Evolutionary conservation across 164 flowering plant genomes (phyloP).

Genomic region (Euptelea pleiosperma): DNA sequence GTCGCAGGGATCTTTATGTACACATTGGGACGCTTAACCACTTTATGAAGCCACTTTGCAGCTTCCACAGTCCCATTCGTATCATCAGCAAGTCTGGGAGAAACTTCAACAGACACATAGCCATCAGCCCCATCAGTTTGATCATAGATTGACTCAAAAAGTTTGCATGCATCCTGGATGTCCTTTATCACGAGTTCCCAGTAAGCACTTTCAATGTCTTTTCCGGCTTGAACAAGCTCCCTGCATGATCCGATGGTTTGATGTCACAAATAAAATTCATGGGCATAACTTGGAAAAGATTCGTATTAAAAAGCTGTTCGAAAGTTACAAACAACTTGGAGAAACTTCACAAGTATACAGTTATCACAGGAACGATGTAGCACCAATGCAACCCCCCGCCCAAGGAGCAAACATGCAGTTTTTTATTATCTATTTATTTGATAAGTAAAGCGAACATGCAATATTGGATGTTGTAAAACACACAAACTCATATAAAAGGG

Average conservation of each 20-base stretch:
- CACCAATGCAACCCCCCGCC: no score
- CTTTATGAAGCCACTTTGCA: slow-evolving; percentile 87
- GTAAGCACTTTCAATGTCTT: slow-evolving; percentile 79
- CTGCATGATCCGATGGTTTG: slow-evolving; percentile 37
- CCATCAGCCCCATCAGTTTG: slow-evolving; percentile 91
- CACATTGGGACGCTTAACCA: slow-evolving; percentile 78
- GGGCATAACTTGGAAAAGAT: no score
- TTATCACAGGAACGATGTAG: no score
- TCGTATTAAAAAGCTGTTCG: no score
- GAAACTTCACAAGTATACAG: no score
- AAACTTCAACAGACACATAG: slow-evolving; percentile 98
- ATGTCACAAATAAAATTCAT: slow-evolving; percentile 6
- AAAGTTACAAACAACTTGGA: no score
- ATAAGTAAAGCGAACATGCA: no score
- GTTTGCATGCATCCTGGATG: slow-evolving; percentile 97
- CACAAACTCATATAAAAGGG: no score
- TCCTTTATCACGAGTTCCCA: slow-evolving; percentile 99
- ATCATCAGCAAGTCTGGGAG: slow-evolving; percentile 91
- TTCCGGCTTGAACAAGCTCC: slow-evolving; percentile 80
- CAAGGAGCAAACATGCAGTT: no score
- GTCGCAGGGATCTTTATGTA: slow-evolving; percentile 99
- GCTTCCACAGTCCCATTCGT: slow-evolving; percentile 90
- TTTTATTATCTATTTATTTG: no score
- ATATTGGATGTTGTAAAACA: no score
- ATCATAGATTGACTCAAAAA: slow-evolving; percentile 91